These are phyloP conservation scores for Strobilomyces confusus DNA, from an alignment of 768 basidiomycete species.

Conservation along the genomic window DNA sequence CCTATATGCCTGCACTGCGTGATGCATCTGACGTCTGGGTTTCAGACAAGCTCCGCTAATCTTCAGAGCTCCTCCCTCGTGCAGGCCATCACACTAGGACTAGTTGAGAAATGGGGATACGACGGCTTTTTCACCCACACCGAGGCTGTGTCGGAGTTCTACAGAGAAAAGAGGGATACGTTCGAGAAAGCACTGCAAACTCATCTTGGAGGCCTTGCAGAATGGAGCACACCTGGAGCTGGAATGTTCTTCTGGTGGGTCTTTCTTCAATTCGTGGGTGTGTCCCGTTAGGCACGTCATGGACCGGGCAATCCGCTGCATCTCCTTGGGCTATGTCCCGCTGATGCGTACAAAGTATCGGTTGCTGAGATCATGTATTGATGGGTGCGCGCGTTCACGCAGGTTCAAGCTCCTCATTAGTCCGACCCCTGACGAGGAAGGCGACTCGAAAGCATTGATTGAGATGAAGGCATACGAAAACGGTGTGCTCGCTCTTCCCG, in stretches of 20 bases:
- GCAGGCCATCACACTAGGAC: slow-evolving; percentile 55
- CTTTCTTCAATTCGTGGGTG: slow-evolving; percentile 5
- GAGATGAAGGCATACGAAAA: slow-evolving; percentile 68
- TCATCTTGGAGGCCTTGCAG: slow-evolving; percentile 74
- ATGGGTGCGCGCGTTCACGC: slow-evolving; percentile 6
- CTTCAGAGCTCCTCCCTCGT: slow-evolving; percentile 63
- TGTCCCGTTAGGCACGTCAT: slow-evolving; percentile 5
- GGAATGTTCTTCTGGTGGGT: slow-evolving; percentile 89
- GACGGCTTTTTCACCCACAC: slow-evolving; percentile 71
- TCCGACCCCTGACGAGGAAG: slow-evolving; percentile 34
- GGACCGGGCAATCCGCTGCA: background rate
- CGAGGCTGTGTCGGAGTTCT: slow-evolving; percentile 65
- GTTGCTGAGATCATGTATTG: slow-evolving; percentile 16
- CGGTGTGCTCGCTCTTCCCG: slow-evolving; percentile 89
- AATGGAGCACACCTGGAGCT: slow-evolving; percentile 67
- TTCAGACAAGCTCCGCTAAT: slow-evolving; percentile 62
- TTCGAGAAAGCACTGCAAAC: slow-evolving; percentile 75
- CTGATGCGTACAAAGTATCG: slow-evolving; percentile 1
- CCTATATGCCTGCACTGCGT: too few relatives aligned
- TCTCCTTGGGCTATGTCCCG: slow-evolving; percentile 1
- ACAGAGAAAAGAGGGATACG: slow-evolving; percentile 65
- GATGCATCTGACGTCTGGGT: slow-evolving; percentile 8
- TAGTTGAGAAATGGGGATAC: slow-evolving; percentile 71
- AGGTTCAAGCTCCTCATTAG: slow-evolving; percentile 69
- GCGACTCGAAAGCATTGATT: slow-evolving; percentile 73